Evolutionary conservation across 306 rosid species (phyloP), one percentile per base, ranked within the genome.

Genomic region (Cucumis melo): DNA sequence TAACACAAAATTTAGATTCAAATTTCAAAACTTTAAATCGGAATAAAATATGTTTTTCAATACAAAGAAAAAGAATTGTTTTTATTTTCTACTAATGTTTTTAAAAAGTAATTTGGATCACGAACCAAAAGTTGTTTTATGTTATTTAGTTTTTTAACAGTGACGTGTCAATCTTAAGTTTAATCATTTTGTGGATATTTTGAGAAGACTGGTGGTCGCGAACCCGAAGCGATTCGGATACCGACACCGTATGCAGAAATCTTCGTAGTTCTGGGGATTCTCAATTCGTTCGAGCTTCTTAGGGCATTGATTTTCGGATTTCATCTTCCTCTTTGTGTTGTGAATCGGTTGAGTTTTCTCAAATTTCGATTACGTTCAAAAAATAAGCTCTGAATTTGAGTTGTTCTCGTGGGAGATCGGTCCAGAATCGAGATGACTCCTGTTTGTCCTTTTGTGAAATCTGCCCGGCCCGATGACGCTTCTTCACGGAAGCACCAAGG

Each of bases 361-460:
- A 29, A 71, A 24, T 72, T 51, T 19, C 20, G 42, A 46, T 46
- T 63, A 17, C 19, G 8, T 15, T 7, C 17, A 62, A 32, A 34
- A 12, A 21, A 23, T 0, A 66, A 38, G 42, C 55, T 46, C 23
- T 48, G 10, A 50, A 72, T 72, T 51, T 19, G 44, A 34, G 21
- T 29, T 51, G 38, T 42, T 5, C 2, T 54, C 10, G 67, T 42
- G 58, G 70, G 72, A 39, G 46, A 20, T 41, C 39, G 73, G 32
- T 16, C 24, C 55, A 77, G 85, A 94, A 48, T 16, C 44, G 73
- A 75, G 84, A 94, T 89, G 90, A 91, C 71, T 41, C 93, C 97
- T 44, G 96, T 92, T 81, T 92, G 96, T 76, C 99, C 99, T 24
- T 92, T 92, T 84, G 97, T 89, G 62, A 91, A 94, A 86, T 93